Percentiles rank a stretch among this genome's conserved stretches.
Evolutionary conservation across 805 yeast genomes (phyloP).

Genomic region (Yarrowia keelungensis): DNA sequence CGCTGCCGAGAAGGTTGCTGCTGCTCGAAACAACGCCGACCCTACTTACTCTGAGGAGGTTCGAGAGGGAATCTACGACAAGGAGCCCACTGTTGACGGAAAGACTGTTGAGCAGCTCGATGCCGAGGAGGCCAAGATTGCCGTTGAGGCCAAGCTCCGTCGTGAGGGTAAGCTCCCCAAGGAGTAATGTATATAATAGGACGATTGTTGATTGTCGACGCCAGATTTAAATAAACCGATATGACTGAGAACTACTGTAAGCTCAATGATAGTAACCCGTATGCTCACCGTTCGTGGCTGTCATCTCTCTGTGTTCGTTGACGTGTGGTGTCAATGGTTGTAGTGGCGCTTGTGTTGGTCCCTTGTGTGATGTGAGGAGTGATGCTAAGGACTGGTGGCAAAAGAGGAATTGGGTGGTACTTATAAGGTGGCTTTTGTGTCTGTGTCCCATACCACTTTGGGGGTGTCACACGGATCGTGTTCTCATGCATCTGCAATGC

Average conservation of each 20-base stretch:
- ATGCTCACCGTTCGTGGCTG: too few species aligned
- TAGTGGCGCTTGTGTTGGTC: too few species aligned
- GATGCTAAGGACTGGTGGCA: not conserved
- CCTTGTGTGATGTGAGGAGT: not conserved
- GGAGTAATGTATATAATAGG: conserved; percentile 37
- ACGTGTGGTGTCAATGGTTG: too few species aligned
- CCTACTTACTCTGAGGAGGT: conserved; percentile 36
- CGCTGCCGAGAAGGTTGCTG: conserved; percentile 32
- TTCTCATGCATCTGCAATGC: not conserved
- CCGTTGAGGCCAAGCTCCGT: conserved; percentile 19
- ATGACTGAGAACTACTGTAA: not conserved
- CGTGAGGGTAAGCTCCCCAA: conserved; percentile 23
- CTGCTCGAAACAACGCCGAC: conserved; percentile 13
- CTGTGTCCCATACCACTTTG: not conserved
- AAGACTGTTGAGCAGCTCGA: conserved; percentile 33
- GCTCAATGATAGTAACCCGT: too few species aligned
- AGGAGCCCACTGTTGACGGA: conserved; percentile 36
- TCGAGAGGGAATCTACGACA: conserved; percentile 8
- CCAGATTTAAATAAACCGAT: conserved; percentile 12
- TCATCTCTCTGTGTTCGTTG: too few species aligned
- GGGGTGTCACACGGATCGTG: not conserved
- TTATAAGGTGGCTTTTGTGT: not conserved
- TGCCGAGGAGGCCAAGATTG: conserved; percentile 31
- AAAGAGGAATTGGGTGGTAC: not conserved
- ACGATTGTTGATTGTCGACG: conserved; percentile 1